A percentile compares a stretch with the other conserved stretches of the same genome.
phyloP scores from a whole-genome alignment of 495 filamentous ascomycete species.

The Penicillium bialowiezense region DNA sequence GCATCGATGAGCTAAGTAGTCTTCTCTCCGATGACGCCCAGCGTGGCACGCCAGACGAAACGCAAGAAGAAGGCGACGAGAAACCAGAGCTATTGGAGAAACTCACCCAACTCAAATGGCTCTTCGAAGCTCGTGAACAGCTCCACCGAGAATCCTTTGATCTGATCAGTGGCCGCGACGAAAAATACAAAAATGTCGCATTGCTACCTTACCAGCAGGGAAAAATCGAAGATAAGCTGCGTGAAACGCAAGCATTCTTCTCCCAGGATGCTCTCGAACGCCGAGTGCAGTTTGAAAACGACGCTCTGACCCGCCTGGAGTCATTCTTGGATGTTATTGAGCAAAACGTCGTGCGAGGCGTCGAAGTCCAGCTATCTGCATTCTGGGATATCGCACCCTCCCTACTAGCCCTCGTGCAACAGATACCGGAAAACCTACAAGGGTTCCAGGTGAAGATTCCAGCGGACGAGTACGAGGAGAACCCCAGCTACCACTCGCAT shows the following conservation, averaged over 20 bases:
- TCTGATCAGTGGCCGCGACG: slow-evolving; percentile 76
- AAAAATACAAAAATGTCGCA: slow-evolving; percentile 78
- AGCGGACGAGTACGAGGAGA: slow-evolving; percentile 74
- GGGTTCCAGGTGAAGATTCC: slow-evolving; percentile 70
- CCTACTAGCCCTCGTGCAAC: slow-evolving; percentile 70
- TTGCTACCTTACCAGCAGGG: slow-evolving; percentile 74
- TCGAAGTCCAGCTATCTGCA: slow-evolving; percentile 84
- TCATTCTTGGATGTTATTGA: slow-evolving; percentile 81
- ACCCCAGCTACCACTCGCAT: slow-evolving; percentile 70
- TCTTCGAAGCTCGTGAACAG: slow-evolving; percentile 88
- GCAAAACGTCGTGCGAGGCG: slow-evolving; percentile 78
- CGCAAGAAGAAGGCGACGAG: slow-evolving; percentile 93
- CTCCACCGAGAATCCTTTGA: slow-evolving; percentile 83
- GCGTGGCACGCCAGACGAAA: slow-evolving; percentile 68
- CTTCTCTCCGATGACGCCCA: slow-evolving; percentile 72
- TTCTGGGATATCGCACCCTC: slow-evolving; percentile 98
- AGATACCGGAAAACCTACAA: slow-evolving; percentile 60
- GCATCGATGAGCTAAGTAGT: slow-evolving; percentile 68
- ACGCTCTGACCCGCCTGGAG: slow-evolving; percentile 65
- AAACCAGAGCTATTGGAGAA: slow-evolving; percentile 92
- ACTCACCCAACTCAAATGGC: slow-evolving; percentile 92
- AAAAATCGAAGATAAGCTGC: slow-evolving; percentile 68
- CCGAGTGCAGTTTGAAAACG: slow-evolving; percentile 59
- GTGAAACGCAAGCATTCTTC: slow-evolving; percentile 78
- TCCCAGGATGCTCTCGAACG: slow-evolving; percentile 69